Evolutionary conservation across 2,329 filamentous ascomycete species (phyloP).

Genomic region (Aspergillus calidoustus): DNA sequence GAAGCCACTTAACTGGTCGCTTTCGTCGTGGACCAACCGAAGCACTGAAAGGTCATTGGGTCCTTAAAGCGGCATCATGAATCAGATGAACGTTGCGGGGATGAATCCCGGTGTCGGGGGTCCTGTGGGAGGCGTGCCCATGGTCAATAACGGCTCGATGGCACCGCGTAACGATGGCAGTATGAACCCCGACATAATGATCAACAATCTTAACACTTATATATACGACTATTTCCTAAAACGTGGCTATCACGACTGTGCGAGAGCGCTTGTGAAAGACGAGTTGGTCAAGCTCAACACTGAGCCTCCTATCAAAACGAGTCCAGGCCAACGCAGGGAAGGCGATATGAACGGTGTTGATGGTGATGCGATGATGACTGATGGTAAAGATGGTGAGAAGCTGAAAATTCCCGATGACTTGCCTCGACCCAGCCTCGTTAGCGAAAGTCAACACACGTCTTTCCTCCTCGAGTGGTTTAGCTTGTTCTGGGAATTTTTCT

Average conservation of each 20-base stretch:
- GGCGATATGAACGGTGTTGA: conserved; percentile 74
- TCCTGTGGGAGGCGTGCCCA: conserved; percentile 61
- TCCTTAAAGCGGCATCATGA: conserved; percentile 51
- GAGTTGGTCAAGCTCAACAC: conserved; percentile 64
- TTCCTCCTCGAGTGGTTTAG: conserved; percentile 99
- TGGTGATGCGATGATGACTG: conserved; percentile 80
- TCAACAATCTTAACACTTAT: conserved; percentile 63
- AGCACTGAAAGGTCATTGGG: conserved; percentile 41
- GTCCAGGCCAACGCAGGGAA: conserved; percentile 69
- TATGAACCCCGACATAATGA: conserved; percentile 44
- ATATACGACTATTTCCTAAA: conserved; percentile 80
- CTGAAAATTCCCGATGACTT: conserved; percentile 78
- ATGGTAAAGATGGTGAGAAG: conserved; percentile 77
- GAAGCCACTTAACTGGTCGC: conserved; percentile 27
- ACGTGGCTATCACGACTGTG: conserved; percentile 81
- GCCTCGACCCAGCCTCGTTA: conserved; percentile 65
- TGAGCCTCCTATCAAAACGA: conserved; percentile 64
- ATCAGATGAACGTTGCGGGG: conserved; percentile 61
- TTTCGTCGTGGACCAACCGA: conserved; percentile 32
- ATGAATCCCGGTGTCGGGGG: conserved; percentile 61
- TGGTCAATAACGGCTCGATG: conserved; percentile 57
- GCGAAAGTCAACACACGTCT: conserved; percentile 67
- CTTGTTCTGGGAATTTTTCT: conserved; percentile 95
- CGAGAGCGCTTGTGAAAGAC: conserved; percentile 72
- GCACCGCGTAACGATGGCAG: conserved; percentile 49